Evolutionary conservation across 257 asterid species (phyloP).

Genomic region (Buddleja alternifolia): DNA sequence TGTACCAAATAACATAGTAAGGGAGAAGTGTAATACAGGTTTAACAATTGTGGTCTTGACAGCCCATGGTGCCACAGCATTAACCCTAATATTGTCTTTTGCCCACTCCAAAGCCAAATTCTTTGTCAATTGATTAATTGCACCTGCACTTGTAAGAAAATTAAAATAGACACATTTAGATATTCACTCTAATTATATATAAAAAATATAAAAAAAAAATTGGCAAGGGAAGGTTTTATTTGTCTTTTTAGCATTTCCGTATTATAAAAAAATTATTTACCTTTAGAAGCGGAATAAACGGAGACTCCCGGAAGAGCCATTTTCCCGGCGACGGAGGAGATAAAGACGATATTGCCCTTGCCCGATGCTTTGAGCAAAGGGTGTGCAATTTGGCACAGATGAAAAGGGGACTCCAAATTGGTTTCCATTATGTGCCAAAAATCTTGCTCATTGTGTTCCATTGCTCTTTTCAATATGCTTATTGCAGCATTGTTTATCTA

Average conservation of each 20-base stretch:
- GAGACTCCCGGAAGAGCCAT: constrained; percentile 37
- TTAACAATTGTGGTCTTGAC: constrained; percentile 35
- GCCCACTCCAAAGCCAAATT: constrained; percentile 56
- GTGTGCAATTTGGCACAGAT: constrained; percentile 52
- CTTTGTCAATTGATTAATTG: constrained; percentile 45
- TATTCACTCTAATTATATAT: too few species aligned
- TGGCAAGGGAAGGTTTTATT: neutral
- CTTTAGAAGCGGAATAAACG: constrained; percentile 50
- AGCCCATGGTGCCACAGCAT: constrained; percentile 47
- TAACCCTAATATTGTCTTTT: constrained; percentile 47
- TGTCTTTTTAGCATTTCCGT: neutral
- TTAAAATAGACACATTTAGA: too few species aligned
- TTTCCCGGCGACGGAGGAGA: constrained; percentile 48
- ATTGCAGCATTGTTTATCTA: constrained; percentile 52
- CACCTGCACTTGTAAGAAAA: too few species aligned
- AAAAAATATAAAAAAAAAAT: neutral
- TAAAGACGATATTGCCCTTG: constrained; percentile 48
- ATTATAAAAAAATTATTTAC: neutral
- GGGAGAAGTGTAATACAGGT: constrained; percentile 25
- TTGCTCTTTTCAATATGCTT: constrained; percentile 37
- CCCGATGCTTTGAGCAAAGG: constrained; percentile 50
- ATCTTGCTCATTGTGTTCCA: constrained; percentile 43
- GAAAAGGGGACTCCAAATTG: constrained; percentile 48
- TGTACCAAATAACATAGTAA: too few species aligned
- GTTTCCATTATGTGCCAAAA: constrained; percentile 42